phyloP scores from a whole-genome alignment of 2,329 filamentous ascomycete genomes.

The Sporothrix pseudoabietina region DNA sequence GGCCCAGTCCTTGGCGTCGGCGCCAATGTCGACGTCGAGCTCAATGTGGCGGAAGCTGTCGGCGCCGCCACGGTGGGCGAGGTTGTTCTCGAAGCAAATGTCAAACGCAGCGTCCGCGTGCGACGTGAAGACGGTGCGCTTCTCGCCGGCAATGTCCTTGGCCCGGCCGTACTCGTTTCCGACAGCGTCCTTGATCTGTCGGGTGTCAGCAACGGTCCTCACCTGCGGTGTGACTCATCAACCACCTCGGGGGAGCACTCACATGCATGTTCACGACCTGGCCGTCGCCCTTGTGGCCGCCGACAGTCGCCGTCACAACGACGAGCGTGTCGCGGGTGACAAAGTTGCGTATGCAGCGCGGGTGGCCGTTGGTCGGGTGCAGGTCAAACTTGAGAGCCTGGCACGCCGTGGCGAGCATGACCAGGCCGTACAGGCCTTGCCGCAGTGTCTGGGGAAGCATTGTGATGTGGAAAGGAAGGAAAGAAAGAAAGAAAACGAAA shows the following conservation, averaged over 20 bases:
- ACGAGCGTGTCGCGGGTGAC: conserved; percentile 89
- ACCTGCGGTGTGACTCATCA: not conserved
- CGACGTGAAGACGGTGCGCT: conserved; percentile 90
- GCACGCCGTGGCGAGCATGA: conserved; percentile 57
- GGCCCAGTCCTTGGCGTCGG: conserved; percentile 97
- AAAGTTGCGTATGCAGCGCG: conserved; percentile 96
- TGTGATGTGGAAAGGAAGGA: not conserved
- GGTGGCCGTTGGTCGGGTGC: conserved; percentile 64
- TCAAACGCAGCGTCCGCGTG: conserved; percentile 91
- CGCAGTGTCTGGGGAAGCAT: conserved; percentile 51
- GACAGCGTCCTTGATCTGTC: conserved; percentile 87
- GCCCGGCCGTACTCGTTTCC: conserved; percentile 95
- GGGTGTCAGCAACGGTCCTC: not conserved
- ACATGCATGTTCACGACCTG: conserved; percentile 95
- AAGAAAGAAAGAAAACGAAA: not conserved
- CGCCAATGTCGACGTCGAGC: conserved; percentile 93
- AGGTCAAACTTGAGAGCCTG: conserved; percentile 93
- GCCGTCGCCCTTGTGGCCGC: conserved; percentile 86
- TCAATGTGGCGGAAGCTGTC: conserved; percentile 72
- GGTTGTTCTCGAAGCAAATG: conserved; percentile 90
- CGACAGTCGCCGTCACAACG: conserved; percentile 87
- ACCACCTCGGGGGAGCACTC: conserved; percentile 40
- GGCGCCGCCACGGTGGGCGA: conserved; percentile 49
- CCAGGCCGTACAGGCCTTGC: conserved; percentile 60
- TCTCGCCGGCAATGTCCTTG: conserved; percentile 88